Conservation (phyloP, 345 rosid genomes). For the Eucalyptus cloeziana region DNA sequence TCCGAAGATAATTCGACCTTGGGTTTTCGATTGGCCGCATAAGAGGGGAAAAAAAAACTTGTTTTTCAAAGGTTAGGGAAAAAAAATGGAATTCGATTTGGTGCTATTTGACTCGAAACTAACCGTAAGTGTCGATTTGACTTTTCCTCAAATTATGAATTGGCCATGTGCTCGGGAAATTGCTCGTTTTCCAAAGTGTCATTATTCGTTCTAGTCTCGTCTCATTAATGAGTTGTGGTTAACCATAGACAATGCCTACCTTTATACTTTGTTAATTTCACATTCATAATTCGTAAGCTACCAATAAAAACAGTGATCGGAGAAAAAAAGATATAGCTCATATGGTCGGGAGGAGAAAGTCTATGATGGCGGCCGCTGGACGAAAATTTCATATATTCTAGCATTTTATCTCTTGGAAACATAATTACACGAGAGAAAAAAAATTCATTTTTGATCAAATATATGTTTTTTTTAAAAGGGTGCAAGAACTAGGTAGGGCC, state of each 20-base stretch:
- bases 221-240: not conserved
- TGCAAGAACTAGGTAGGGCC: not conserved
- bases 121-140: not conserved
- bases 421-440: not conserved
- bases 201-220: not conserved
- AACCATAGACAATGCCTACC: rapidly evolving
- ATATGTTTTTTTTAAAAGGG: not conserved
- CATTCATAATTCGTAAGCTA: not conserved
- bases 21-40: not conserved
- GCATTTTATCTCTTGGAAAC: not conserved
- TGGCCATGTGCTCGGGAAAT: not conserved
- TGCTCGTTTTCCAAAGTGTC: not conserved
- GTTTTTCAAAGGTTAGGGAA: not conserved
- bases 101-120: not conserved
- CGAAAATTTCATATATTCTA: not conserved
- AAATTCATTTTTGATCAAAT: not conserved
- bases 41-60: too few relatives aligned
- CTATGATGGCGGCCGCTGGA: not conserved
- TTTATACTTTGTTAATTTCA: not conserved
- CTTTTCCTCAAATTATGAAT: not conserved
- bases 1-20: not conserved
- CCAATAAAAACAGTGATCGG: too few relatives aligned
- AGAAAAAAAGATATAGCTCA: too few relatives aligned
- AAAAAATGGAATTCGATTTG: too few relatives aligned
- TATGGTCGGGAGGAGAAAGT: not conserved